A percentile compares a stretch with the other conserved stretches of the same genome.
phyloP scores from a whole-genome alignment of 345 rosid genomes.

The Pistacia vera region DNA sequence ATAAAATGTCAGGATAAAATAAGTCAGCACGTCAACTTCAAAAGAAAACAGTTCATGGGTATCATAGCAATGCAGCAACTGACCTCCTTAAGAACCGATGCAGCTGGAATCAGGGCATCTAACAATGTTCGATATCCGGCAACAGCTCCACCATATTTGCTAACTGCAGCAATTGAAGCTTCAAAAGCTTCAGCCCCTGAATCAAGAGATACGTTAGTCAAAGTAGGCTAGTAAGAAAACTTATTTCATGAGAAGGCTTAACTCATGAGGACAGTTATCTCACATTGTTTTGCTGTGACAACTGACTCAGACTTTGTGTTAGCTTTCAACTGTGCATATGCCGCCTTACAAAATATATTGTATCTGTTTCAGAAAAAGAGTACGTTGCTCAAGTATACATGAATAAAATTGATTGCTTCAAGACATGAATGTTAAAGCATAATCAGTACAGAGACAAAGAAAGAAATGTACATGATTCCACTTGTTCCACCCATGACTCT shows the following conservation, averaged over 20 bases:
- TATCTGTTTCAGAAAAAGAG: constrained; percentile 49
- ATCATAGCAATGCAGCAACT: not conserved
- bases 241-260: not conserved
- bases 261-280: constrained; percentile 34
- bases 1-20: constrained; percentile 16
- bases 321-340: constrained; percentile 74
- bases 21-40: not conserved
- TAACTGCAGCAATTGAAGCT: constrained; percentile 80
- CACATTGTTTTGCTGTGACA: constrained; percentile 73
- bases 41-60: not conserved
- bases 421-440: constrained; percentile 18
- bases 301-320: constrained; percentile 32
- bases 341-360: constrained; percentile 82
- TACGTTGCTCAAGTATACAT: not conserved
- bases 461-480: constrained; percentile 70
- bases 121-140: constrained; percentile 91
- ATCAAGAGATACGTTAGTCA: constrained; percentile 21
- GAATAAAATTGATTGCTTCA: not conserved
- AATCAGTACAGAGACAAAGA: constrained; percentile 12
- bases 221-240: constrained; percentile 10
- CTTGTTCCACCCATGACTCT: constrained; percentile 99
- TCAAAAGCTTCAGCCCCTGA: constrained; percentile 91
- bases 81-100: constrained; percentile 79
- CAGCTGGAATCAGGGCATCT: constrained; percentile 97
- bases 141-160: constrained; percentile 92